Base-by-base conservation (phyloP, 208 protist species). In the Jaenimonas drosophilae region DNA sequence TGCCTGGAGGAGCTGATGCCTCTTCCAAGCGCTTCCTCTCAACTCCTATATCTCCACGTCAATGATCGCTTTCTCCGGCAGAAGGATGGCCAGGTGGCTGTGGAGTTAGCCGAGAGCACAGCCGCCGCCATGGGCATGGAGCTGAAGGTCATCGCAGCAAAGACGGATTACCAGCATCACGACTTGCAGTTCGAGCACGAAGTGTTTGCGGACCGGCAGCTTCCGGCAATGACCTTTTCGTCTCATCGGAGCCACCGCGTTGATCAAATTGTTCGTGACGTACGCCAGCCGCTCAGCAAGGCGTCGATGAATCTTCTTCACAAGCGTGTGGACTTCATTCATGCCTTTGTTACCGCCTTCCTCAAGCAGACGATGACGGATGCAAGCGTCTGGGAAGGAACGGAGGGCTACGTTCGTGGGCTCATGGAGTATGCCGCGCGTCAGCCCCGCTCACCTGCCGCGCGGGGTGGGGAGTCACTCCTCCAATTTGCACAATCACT, bases 161-260 rank as follows among this genome's bases (percentile, higher is more conserved):
- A 79, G 64, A 86, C 70, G 26, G 79, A 88, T 54, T 87, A 86
- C 52, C 72, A 83, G 36, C 76, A 93, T 41, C 75, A 83, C 50
- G 79, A 89, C 55, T 53, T 89, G 24, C 66, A 64, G 31, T 89
- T 86, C 50, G 84, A 93, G 69, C 84, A 93, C 43, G 79, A 93
- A 56, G 68, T 87, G 27, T 82, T 89, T 25, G 79, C 76, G 1
- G 68, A 77, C 46, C 54, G 61, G 0, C 69, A 87, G 47, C 52
- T 93, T 30, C 56, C 68, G 19, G 79, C 84, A 23, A 45, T 82
- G 19, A 93, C 84, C 11, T 70, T 93, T 47, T 89, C 84, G 21
- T 25, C 77, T 25, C 45, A 49, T 24, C 70, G 77, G 39, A 54
- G 50, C 16, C 70, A 77, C 45, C 55, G 62, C 9, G 31, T 56